Evolutionary conservation across 1,284 basidiomycete species (phyloP).

Genomic region (Marasmius sp.): DNA sequence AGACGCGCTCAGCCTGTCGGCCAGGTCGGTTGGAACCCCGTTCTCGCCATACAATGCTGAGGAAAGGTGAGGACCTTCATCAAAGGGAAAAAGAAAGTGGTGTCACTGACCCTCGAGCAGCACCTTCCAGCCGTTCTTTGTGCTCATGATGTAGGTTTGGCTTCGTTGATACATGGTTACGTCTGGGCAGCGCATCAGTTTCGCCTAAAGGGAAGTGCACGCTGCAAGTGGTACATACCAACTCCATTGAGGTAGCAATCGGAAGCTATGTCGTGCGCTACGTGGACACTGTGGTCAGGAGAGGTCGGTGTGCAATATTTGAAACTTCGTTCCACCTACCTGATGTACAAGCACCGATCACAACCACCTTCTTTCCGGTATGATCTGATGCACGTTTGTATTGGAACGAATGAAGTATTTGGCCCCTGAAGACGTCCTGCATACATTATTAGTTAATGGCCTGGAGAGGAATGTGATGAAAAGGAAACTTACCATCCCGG

Average conservation of each 20-base stretch:
- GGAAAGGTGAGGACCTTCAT: background rate
- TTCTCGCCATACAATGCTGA: constrained; percentile 44
- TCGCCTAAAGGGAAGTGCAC: background rate
- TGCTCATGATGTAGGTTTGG: constrained; percentile 60
- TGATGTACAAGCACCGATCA: constrained; percentile 66
- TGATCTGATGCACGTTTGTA: constrained; percentile 11
- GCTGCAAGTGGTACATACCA: background rate
- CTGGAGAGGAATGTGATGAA: background rate
- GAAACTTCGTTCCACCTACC: constrained; percentile 28
- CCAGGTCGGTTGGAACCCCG: constrained; percentile 46
- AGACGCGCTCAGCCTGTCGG: constrained; percentile 52
- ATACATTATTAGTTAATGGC: background rate
- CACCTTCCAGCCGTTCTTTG: constrained; percentile 43
- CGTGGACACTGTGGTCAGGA: background rate
- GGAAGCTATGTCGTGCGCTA: constrained; percentile 12
- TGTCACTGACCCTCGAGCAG: constrained; percentile 26
- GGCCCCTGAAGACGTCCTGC: constrained; percentile 28
- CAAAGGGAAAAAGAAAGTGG: background rate
- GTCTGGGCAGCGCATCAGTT: constrained; percentile 28
- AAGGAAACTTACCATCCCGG: constrained; percentile 19
- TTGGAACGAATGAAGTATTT: constrained; percentile 11
- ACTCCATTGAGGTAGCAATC: constrained; percentile 11
- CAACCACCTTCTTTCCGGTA: constrained; percentile 29
- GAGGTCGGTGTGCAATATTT: background rate
- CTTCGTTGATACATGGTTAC: constrained; percentile 66